phyloP scores from a whole-genome alignment of 306 rosid genomes.

The Medicago arabica region DNA sequence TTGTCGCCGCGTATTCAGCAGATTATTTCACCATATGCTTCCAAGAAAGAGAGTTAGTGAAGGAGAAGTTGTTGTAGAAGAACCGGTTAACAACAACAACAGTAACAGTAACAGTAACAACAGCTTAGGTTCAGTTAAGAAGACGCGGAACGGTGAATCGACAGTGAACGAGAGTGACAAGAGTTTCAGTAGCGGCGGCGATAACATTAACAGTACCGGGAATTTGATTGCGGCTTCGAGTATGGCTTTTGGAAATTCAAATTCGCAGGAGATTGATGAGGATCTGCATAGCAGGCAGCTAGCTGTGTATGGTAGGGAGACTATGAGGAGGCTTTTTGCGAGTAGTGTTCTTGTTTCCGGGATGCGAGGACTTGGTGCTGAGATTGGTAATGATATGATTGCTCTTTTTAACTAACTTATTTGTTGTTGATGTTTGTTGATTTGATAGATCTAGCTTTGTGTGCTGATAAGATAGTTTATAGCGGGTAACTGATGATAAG shows the following conservation, averaged over 20 bases:
- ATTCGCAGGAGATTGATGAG: conserved; percentile 81
- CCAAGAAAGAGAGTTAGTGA: conserved; percentile 91
- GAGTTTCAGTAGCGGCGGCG: conserved; percentile 23
- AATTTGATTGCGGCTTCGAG: conserved; percentile 43
- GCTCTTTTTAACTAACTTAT: neutral
- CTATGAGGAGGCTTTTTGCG: conserved; percentile 88
- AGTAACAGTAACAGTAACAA: conserved; percentile 34
- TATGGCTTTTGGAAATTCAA: conserved; percentile 71
- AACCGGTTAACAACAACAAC: conserved; percentile 43
- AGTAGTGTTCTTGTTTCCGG: conserved; percentile 89
- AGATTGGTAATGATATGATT: conserved; percentile 67
- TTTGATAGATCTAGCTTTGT: neutral
- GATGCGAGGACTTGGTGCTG: conserved; percentile 93
- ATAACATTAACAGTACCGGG: conserved; percentile 42
- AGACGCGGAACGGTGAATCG: conserved; percentile 69
- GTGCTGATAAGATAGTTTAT: no score
- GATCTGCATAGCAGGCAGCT: conserved; percentile 99
- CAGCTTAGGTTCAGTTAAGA: conserved; percentile 52
- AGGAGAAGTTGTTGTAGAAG: conserved; percentile 82
- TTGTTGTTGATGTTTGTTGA: neutral
- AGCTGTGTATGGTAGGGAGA: conserved; percentile 97
- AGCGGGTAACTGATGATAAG: no score
- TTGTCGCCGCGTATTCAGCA: conserved; percentile 60
- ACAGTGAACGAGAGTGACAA: conserved; percentile 49
- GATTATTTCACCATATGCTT: conserved; percentile 97